phyloP scores from a whole-genome alignment of 306 rosid species.

The Inga oerstediana region DNA sequence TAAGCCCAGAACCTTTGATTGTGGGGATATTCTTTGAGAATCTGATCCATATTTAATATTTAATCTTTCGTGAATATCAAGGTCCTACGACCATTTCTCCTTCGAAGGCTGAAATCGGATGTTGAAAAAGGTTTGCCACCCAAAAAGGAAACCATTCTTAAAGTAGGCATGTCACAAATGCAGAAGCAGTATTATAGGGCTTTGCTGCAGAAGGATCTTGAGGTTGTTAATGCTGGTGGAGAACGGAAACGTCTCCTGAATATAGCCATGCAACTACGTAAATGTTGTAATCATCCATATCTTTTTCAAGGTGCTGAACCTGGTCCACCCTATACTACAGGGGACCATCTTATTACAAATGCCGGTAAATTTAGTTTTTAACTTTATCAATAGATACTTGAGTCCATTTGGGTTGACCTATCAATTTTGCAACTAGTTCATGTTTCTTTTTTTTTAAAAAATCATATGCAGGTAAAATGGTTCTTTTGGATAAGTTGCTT shows the following conservation, averaged over 20 bases:
- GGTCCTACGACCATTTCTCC: conserved; percentile 98
- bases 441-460: not conserved
- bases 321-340: conserved; percentile 97
- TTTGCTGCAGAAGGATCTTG: conserved; percentile 94
- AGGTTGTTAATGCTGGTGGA: conserved; percentile 99
- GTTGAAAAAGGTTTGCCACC: conserved; percentile 99
- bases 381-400: conserved; percentile 12
- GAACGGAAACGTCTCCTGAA: conserved; percentile 94
- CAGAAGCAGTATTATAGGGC: conserved; percentile 95
- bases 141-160: conserved; percentile 94
- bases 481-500: conserved; percentile 95
- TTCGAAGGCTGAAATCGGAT: conserved; percentile 95
- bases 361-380: conserved; percentile 66
- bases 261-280: conserved; percentile 98
- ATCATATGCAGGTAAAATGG: conserved; percentile 79
- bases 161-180: conserved; percentile 98
- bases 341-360: conserved; percentile 85
- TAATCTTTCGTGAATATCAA: conserved; percentile 34
- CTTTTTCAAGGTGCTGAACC: conserved; percentile 99
- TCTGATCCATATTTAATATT: not conserved
- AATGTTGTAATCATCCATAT: conserved; percentile 97
- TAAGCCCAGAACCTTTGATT: conserved; percentile 34
- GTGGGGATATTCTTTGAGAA: not conserved
- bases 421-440: not conserved
- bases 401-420: conserved; percentile 6